Evolutionary conservation across 352 stramenopile genomes (phyloP).

Genomic region (Globisporangium barbulae): DNA sequence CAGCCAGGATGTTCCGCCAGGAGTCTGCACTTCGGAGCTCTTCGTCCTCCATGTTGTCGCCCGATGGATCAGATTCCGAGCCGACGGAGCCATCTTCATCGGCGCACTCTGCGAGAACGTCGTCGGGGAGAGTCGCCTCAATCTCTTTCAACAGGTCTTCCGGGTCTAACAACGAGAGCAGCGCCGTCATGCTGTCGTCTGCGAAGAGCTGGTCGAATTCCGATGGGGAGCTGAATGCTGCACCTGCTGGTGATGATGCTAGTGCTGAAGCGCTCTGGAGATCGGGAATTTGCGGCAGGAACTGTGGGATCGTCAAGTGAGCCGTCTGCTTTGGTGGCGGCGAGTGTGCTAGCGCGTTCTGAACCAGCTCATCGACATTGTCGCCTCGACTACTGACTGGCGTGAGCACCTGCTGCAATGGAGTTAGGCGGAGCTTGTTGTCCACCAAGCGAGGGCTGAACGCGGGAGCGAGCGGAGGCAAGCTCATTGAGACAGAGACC

Average conservation of each 20-base stretch:
- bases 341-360: background rate
- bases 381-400: background rate
- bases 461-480: background rate
- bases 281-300: background rate
- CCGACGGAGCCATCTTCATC: slow-evolving; percentile 52
- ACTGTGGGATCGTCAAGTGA: background rate
- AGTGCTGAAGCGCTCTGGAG: background rate
- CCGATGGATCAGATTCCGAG: slow-evolving; percentile 72
- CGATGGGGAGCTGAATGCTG: slow-evolving; percentile 15
- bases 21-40: slow-evolving; percentile 26
- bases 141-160: slow-evolving; percentile 71
- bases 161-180: slow-evolving; percentile 37
- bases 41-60: slow-evolving; percentile 65
- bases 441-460: slow-evolving; percentile 1
- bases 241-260: background rate
- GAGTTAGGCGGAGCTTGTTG: slow-evolving; percentile 28
- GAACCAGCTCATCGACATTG: background rate
- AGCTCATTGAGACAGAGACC: background rate
- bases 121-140: slow-evolving; percentile 50
- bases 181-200: slow-evolving; percentile 23
- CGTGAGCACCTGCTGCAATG: slow-evolving; percentile 4
- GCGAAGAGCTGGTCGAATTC: slow-evolving; percentile 34
- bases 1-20: slow-evolving; percentile 10
- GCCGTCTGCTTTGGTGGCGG: background rate
- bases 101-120: slow-evolving; percentile 35